Conservation (phyloP, 179 eudicot species). For the Corrigiola litoralis region DNA sequence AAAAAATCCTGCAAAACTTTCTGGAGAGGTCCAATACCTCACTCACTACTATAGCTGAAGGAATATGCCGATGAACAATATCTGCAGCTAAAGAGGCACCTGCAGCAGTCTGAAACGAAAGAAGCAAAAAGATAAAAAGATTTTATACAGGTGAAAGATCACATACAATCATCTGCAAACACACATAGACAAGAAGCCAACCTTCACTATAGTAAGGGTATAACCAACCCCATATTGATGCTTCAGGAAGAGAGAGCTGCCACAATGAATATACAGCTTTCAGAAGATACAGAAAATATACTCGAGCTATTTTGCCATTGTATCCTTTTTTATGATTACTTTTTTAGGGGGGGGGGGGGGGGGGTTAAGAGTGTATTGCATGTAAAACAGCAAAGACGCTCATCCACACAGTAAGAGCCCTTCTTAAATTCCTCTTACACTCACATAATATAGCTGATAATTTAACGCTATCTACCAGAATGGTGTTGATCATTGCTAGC, state of each 20-base stretch:
- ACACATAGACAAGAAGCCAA: slow-evolving; percentile 21
- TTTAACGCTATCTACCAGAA: background rate
- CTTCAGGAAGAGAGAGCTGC: slow-evolving; percentile 94
- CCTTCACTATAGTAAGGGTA: slow-evolving; percentile 97
- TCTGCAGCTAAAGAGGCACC: slow-evolving; percentile 83
- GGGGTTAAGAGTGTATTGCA: too few relatives aligned
- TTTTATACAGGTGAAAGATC: too few relatives aligned
- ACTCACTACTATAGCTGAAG: slow-evolving; percentile 84
- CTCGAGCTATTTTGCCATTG: too few relatives aligned
- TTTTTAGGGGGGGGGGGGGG: too few relatives aligned
- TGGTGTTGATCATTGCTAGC: background rate
- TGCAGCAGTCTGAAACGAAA: slow-evolving; percentile 55
- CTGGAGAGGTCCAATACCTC: slow-evolving; percentile 49
- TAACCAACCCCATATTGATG: slow-evolving; percentile 98
- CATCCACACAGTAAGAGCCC: background rate
- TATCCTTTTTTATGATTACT: too few relatives aligned
- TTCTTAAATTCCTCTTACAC: background rate
- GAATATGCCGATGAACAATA: slow-evolving; percentile 80
- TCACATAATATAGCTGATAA: background rate
- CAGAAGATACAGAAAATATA: slow-evolving; percentile 4
- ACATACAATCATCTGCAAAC: background rate
- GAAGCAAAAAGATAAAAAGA: slow-evolving; percentile 11
- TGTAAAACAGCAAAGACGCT: background rate
- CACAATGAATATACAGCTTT: slow-evolving; percentile 15
- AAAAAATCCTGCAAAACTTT: background rate